These are phyloP conservation scores for Bidens hawaiensis DNA, from an alignment of 140 eudicot species.

Conservation along the genomic window DNA sequence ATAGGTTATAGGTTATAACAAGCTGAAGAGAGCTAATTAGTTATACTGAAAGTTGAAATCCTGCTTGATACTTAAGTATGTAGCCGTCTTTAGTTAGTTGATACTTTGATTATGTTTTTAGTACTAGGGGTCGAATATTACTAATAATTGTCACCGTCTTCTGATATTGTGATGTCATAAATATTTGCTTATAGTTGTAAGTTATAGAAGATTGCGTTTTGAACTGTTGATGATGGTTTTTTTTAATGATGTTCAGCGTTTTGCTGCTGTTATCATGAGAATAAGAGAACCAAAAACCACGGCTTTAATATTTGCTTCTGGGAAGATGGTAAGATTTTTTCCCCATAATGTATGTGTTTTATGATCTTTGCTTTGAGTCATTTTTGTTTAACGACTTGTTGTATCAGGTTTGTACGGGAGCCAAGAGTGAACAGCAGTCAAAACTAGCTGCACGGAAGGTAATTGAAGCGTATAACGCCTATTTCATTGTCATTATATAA, in stretches of 20 bases:
- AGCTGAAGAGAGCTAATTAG: not conserved
- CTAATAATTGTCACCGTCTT: not conserved
- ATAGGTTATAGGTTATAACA: not conserved
- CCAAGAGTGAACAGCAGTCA: constrained; percentile 81
- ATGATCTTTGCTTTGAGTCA: not conserved
- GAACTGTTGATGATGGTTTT: not conserved
- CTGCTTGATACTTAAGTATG: not conserved
- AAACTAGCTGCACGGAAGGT: constrained; percentile 83
- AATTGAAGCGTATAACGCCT: not conserved
- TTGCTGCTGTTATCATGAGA: constrained; percentile 44
- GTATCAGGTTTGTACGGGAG: constrained; percentile 76
- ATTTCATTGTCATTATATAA: not conserved
- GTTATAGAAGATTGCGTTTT: not conserved
- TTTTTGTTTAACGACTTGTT: constrained; percentile 5
- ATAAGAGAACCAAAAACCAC: constrained; percentile 43
- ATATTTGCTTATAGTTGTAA: not conserved
- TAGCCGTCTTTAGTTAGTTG: not conserved
- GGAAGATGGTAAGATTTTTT: constrained; percentile 39
- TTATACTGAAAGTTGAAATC: not conserved
- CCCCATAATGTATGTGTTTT: not conserved
- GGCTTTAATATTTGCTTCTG: constrained; percentile 39
- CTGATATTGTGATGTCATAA: not conserved
- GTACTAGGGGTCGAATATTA: not conserved
- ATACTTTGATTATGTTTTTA: not conserved
- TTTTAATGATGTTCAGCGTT: constrained; percentile 24